Evolutionary conservation across 2,329 filamentous ascomycete genomes (phyloP), one percentile per base, ranked within the genome.

Genomic region (Hymenoscyphus linearis): DNA sequence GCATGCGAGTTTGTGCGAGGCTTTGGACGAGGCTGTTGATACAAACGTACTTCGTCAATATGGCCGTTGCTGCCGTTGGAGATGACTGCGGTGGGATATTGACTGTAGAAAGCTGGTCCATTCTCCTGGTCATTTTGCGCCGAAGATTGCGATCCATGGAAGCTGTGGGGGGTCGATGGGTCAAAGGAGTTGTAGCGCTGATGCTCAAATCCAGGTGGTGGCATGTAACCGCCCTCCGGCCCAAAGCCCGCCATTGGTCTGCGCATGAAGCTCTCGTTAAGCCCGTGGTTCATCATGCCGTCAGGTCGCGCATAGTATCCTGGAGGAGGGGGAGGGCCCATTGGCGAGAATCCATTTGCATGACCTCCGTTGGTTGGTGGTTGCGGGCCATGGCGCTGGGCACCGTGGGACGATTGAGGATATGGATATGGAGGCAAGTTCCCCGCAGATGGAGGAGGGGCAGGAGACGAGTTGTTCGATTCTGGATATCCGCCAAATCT

Each of bases 81-180:
- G 50, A 72, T 74, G 27, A 75, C 76, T 27, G 72, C 74, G 31
- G 75, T 68, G 56, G 74, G 40, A 47, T 75, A 77, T 62, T 77
- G 78, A 27, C 72, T 74, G 58, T 77, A 71, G 60, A 71, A 70
- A 35, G 66, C 55, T 27, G 64, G 64, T 14, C 65, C 67, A 40
- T 63, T 66, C 22, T 74, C 76, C 34, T 74, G 76, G 13, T 81
- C 79, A 44, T 79, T 79, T 16, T 74, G 76, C 4, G 74, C 77
- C 1, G 84, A 85, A 37, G 82, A 79, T 63, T 85, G 84, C 2
- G 85, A 86, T 37, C 80, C 84, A 60, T 85, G 84, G 68, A 84
- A 85, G 71, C 83, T 86, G 64, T 83, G 83, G 3, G 83, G 81
- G 1, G 83, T 85, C 1, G 80, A 79, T 1, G 83, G 81, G 2